A percentile compares a stretch with the other conserved stretches of the same genome.
Evolutionary conservation across 495 filamentous ascomycete species (phyloP).

Genomic region (Aspergillus nidulans): DNA sequence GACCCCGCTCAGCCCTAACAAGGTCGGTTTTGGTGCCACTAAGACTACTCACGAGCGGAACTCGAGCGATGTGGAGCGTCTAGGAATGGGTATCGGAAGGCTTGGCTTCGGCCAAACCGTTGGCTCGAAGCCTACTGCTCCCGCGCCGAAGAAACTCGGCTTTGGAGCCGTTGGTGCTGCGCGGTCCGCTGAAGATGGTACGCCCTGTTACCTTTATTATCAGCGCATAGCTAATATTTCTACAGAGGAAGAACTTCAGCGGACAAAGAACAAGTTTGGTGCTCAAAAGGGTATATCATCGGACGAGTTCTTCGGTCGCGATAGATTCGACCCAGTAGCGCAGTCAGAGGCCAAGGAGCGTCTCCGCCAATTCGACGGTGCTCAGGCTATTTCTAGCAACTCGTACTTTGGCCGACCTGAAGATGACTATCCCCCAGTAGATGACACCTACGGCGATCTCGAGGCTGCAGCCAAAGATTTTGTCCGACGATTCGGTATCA

Average conservation of each 20-base stretch:
- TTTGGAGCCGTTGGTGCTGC: constrained; percentile 83
- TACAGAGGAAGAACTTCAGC: constrained; percentile 37
- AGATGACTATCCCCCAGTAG: constrained; percentile 58
- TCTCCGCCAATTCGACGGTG: constrained; percentile 88
- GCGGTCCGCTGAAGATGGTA: constrained; percentile 63
- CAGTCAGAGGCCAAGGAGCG: constrained; percentile 82
- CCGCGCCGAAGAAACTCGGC: constrained; percentile 68
- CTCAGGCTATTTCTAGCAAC: constrained; percentile 88
- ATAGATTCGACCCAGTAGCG: constrained; percentile 71
- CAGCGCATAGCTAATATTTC: not conserved
- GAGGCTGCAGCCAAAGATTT: constrained; percentile 94
- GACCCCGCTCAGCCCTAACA: constrained; percentile 66
- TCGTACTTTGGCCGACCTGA: constrained; percentile 91
- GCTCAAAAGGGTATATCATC: constrained; percentile 93
- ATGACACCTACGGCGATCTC: constrained; percentile 74
- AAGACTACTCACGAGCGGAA: constrained; percentile 49
- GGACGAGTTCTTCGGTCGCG: constrained; percentile 96
- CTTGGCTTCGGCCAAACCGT: constrained; percentile 90
- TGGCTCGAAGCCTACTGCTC: constrained; percentile 56
- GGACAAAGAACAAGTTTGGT: constrained; percentile 58
- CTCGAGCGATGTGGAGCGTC: constrained; percentile 75
- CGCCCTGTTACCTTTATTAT: constrained; percentile 15
- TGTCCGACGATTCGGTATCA: constrained; percentile 88
- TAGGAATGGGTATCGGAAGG: constrained; percentile 85
- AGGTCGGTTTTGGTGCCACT: constrained; percentile 55